Evolutionary conservation across 495 filamentous ascomycete genomes (phyloP).

Genomic region (Darksidea phi): DNA sequence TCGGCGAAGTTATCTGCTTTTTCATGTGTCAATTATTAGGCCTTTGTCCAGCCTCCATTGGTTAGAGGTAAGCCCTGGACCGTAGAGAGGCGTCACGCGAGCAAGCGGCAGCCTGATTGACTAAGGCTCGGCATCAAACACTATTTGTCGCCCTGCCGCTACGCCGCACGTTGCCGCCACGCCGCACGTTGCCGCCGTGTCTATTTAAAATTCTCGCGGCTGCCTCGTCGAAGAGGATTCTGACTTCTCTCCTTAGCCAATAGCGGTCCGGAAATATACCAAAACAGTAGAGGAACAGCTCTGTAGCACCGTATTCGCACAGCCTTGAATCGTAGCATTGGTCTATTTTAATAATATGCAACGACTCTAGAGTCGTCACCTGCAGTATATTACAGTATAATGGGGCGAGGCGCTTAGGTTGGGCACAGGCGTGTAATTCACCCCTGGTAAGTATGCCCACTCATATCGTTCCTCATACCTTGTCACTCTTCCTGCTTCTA

Average conservation of each 20-base stretch:
- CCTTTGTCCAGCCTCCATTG: neutral
- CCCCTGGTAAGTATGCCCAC: neutral
- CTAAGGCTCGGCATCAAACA: neutral
- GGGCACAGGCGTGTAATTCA: neutral
- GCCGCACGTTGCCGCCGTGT: too few relatives aligned
- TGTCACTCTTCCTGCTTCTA: conserved; percentile 46
- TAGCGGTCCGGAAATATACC: too few relatives aligned
- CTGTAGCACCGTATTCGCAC: neutral
- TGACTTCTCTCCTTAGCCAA: too few relatives aligned
- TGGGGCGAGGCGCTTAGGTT: neutral
- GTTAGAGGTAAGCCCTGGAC: neutral
- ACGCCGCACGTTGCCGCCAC: too few relatives aligned
- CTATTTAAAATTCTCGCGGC: neutral
- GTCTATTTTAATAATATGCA: neutral
- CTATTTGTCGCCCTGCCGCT: neutral
- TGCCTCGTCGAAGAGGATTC: neutral
- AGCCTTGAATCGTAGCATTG: neutral
- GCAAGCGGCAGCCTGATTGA: neutral
- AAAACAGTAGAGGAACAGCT: neutral
- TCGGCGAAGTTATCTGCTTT: neutral
- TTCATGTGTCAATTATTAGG: neutral
- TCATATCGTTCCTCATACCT: conserved; percentile 9
- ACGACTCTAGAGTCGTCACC: neutral
- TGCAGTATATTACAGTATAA: too few relatives aligned
- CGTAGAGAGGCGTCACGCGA: neutral